phyloP scores from a whole-genome alignment of 768 basidiomycete species.

The Pisolithus marmoratus region DNA sequence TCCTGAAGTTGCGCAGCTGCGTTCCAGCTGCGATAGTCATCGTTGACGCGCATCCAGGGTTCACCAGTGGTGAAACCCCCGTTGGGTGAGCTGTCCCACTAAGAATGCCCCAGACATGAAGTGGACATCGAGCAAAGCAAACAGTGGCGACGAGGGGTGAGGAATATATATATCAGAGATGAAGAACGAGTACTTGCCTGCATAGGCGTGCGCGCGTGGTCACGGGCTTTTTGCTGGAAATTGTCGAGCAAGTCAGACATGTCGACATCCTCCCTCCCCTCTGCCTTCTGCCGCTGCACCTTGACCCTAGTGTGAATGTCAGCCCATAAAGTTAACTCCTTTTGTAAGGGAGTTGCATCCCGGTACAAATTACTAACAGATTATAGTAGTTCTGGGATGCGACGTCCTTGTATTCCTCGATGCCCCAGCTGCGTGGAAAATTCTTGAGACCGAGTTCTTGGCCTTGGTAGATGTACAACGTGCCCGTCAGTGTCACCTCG shows the following conservation, averaged over 20 bases:
- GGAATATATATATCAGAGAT: background rate
- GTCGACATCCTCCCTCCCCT: constrained; percentile 39
- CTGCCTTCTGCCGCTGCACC: constrained; percentile 28
- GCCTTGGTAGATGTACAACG: constrained; percentile 70
- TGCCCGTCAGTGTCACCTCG: constrained; percentile 57
- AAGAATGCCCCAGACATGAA: background rate
- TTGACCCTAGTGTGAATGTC: constrained; percentile 29
- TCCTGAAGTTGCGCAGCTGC: constrained; percentile 43
- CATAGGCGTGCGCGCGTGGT: constrained; percentile 68
- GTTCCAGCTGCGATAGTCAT: constrained; percentile 61
- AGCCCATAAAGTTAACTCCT: background rate
- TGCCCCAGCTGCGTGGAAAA: constrained; percentile 55
- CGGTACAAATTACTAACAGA: constrained; percentile 31
- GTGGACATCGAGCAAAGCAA: no score
- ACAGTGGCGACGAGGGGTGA: background rate
- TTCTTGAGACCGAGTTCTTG: constrained; percentile 68
- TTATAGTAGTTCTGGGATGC: constrained; percentile 57
- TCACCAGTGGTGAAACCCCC: constrained; percentile 60
- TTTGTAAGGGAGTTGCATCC: background rate
- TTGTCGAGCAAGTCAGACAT: constrained; percentile 57
- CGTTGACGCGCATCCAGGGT: constrained; percentile 75
- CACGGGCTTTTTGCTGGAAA: constrained; percentile 59
- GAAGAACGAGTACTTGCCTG: constrained; percentile 36
- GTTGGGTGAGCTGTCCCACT: constrained; percentile 54
- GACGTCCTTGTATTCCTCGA: constrained; percentile 71